A percentile compares a stretch with the other conserved stretches of the same genome.
These are phyloP conservation scores for Candida freyschussii DNA, from an alignment of 1,139 yeast species.

Conservation along the genomic window DNA sequence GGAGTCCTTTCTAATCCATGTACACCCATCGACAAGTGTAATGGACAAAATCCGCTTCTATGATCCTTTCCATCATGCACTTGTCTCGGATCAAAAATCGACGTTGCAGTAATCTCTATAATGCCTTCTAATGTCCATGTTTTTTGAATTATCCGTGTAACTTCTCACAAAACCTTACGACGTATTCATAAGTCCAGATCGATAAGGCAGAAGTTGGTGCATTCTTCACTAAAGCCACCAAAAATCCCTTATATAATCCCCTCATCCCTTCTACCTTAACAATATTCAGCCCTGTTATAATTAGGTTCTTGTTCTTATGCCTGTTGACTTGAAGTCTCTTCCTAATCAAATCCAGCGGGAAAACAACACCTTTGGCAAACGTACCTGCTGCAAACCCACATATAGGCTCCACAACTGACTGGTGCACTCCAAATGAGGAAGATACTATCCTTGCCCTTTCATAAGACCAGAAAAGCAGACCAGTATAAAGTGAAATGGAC, in stretches of 20 bases:
- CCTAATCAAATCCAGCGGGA: conserved; percentile 82
- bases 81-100: too few species aligned
- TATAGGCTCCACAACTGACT: conserved; percentile 46
- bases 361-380: conserved; percentile 64
- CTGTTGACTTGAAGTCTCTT: conserved; percentile 70
- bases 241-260: conserved; percentile 72
- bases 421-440: conserved; percentile 8
- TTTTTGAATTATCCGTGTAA: too few species aligned
- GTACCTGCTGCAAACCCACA: conserved; percentile 81
- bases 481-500: conserved; percentile 63
- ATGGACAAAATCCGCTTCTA: too few species aligned
- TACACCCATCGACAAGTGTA: too few species aligned
- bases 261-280: conserved; percentile 50
- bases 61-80: too few species aligned
- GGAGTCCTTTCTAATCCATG: too few species aligned
- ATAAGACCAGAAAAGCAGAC: conserved; percentile 65
- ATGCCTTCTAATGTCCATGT: too few species aligned
- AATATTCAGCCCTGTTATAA: conserved; percentile 34
- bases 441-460: conserved; percentile 31
- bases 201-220: conserved; percentile 82
- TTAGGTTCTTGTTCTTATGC: conserved; percentile 30
- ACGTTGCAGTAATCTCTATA: too few species aligned
- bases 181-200: conserved; percentile 61
- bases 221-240: conserved; percentile 64
- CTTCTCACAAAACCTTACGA: conserved; percentile 9